Evolutionary conservation across 1,284 basidiomycete species (phyloP), one percentile per base, ranked within the genome.

Genomic region (Cerrena zonata): DNA sequence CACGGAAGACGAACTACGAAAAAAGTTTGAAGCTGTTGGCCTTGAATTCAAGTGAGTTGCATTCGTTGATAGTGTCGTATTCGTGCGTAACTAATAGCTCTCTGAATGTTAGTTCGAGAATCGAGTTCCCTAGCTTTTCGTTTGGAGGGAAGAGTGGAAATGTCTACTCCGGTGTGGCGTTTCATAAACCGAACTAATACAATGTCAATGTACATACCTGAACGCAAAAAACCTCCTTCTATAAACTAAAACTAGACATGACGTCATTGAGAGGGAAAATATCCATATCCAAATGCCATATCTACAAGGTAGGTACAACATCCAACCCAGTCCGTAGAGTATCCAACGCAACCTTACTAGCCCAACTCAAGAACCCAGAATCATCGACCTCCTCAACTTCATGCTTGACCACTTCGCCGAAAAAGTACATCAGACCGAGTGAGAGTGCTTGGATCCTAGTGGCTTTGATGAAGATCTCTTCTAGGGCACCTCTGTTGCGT

Each of bases 141-240:
- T 93, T 87, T 56, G 90, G 88, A 12, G 91, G 91, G 18, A 76
- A 77, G 47, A 84, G 73, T 36, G 91, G 90, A 0, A 89, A 84
- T 53, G 72, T 79, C 3, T 81, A 81, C 55, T 80, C 86, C 2
- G 89, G 79, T 25, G 76, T 91, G 15, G 89, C 88, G 27, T 91
- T 93, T 60, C 72, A 72, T 58, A 83, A 85, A 63, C 57, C 50
- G 36, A 38, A 36, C 37, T 55, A 48, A 34, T 7, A 34, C 30
- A 34, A 34, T 34, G 15, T 34, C 7, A 34, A 34, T 15, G 30
- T 34, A 15, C 30, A n/a, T n/a, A n/a, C n/a, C n/a, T n/a, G n/a
- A n/a, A n/a, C n/a, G n/a, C n/a, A n/a, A n/a, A n/a, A n/a, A n/a
- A n/a, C n/a, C n/a, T n/a, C n/a, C n/a, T n/a, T n/a, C n/a, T n/a